Evolutionary conservation across 2,329 filamentous ascomycete species (phyloP).

Genomic region (Cladosporium sp.): DNA sequence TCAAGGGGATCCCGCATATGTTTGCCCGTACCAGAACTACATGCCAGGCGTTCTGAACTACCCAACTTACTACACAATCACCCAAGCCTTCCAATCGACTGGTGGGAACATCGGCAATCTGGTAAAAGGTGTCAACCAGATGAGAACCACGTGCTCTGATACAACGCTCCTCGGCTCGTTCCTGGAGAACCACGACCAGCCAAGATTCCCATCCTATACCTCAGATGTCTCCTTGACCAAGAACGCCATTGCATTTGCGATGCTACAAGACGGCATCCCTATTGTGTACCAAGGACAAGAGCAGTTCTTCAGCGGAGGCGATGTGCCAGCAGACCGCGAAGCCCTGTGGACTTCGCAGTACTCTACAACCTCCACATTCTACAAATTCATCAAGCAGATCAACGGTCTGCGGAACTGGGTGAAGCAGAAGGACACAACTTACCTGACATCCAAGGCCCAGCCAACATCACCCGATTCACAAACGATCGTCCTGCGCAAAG

Average conservation of each 20-base stretch:
- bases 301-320: conserved; percentile 16
- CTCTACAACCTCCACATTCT: conserved; percentile 10
- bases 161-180: conserved; percentile 17
- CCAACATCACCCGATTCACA: conserved; percentile 38
- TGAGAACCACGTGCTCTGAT: conserved; percentile 8
- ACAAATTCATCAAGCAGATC: conserved; percentile 11
- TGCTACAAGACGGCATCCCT: conserved; percentile 20
- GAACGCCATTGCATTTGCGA: conserved; percentile 17
- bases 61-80: conserved; percentile 32
- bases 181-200: conserved; percentile 21
- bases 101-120: conserved; percentile 1
- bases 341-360: conserved; percentile 15
- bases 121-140: conserved; percentile 1
- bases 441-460: conserved; percentile 38
- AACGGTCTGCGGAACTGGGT: conserved; percentile 30
- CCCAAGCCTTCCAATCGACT: conserved; percentile 35
- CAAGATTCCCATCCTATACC: conserved; percentile 14
- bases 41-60: conserved; percentile 31
- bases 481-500: conserved; percentile 48
- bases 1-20: conserved; percentile 20
- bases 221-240: conserved; percentile 14
- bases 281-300: conserved; percentile 24
- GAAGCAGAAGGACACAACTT: conserved; percentile 36
- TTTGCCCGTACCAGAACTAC: conserved; percentile 27
- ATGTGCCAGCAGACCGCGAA: conserved; percentile 14